These are phyloP conservation scores for Talaromyces stipitatus DNA, from an alignment of 495 filamentous ascomycete genomes.

Conservation along the genomic window DNA sequence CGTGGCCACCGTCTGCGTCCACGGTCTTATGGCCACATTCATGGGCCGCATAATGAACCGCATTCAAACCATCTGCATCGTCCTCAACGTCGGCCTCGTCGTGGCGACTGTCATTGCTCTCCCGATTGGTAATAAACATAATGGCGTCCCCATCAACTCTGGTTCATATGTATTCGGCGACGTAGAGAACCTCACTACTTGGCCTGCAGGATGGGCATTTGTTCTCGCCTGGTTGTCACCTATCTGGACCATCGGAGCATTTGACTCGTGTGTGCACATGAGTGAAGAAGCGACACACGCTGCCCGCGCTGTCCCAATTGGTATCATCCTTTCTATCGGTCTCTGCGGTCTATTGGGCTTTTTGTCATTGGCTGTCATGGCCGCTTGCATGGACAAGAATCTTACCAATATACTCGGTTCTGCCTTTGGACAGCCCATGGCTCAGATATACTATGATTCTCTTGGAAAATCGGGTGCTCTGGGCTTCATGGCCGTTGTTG, in stretches of 20 bases:
- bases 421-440: slow-evolving; percentile 39
- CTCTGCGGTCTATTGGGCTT: slow-evolving; percentile 43
- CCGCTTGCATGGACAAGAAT: slow-evolving; percentile 30
- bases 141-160: slow-evolving; percentile 25
- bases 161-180: slow-evolving; percentile 31
- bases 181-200: slow-evolving; percentile 49
- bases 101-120: slow-evolving; percentile 58
- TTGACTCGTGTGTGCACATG: slow-evolving; percentile 53
- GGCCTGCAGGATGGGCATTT: slow-evolving; percentile 56
- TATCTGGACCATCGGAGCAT: slow-evolving; percentile 59
- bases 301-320: slow-evolving; percentile 51
- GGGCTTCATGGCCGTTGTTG: slow-evolving; percentile 35
- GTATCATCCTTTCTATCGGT: slow-evolving; percentile 42
- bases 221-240: slow-evolving; percentile 59
- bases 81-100: slow-evolving; percentile 56
- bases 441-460: slow-evolving; percentile 42
- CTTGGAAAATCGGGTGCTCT: slow-evolving; percentile 37
- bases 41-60: slow-evolving; percentile 55
- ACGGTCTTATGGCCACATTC: slow-evolving; percentile 51
- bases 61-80: slow-evolving; percentile 56
- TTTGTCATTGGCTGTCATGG: slow-evolving; percentile 43
- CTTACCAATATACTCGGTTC: slow-evolving; percentile 23
- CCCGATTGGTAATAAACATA: slow-evolving; percentile 44
- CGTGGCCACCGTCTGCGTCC: slow-evolving; percentile 46
- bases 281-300: slow-evolving; percentile 59